Evolutionary conservation across 768 basidiomycete species (phyloP), one percentile per base, ranked within the genome.

Genomic region (Tephrocybe sp.): DNA sequence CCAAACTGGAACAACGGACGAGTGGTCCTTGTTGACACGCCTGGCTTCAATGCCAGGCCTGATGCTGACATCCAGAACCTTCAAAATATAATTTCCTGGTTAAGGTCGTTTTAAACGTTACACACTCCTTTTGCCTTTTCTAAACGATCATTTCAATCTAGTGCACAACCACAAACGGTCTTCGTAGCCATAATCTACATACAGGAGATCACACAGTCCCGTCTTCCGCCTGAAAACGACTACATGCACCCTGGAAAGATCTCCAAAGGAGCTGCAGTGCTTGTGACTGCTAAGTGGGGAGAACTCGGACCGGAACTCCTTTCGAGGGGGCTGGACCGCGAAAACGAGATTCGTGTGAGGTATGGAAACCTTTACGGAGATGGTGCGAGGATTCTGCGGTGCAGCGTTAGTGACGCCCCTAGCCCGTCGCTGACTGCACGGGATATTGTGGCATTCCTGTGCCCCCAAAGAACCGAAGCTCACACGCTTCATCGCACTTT

Each of bases 231-330:
- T n/a, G 33, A 44, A 35, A 26, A 26, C 26, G 26, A 42, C 14
- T n/a, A 19, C 33, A 50, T 50, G 41, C 41, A 50, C 16, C 49
- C 49, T 31, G 35, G 32, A 9, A 50, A 43, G 42, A 32, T 50
- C 10, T 42, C 33, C 14, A 44, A 36, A 13, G 32, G 16, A 3
- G 49, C 26, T 13, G 41, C 49, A 12, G 19, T 41, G 4, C 49
- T 50, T 4, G 41, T 22, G 33, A 50, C 49, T 13, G 39, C 42
- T 20, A 50, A 50, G 22, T 50, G 49, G 49, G 35, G 14, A 13
- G 49, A 50, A 42, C 39, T 30, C 30, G 26, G 26, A 26, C 26
- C 26, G 26, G 26, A 26, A 17, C 22, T 5, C 41, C 14, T 1
- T 36, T 16, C 40, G 49, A 17, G 16, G 35, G 12, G 42, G 17